Percentiles rank a stretch among this genome's conserved stretches.
Evolutionary conservation across 345 rosid genomes (phyloP).

Genomic region (Kandelia obovata): DNA sequence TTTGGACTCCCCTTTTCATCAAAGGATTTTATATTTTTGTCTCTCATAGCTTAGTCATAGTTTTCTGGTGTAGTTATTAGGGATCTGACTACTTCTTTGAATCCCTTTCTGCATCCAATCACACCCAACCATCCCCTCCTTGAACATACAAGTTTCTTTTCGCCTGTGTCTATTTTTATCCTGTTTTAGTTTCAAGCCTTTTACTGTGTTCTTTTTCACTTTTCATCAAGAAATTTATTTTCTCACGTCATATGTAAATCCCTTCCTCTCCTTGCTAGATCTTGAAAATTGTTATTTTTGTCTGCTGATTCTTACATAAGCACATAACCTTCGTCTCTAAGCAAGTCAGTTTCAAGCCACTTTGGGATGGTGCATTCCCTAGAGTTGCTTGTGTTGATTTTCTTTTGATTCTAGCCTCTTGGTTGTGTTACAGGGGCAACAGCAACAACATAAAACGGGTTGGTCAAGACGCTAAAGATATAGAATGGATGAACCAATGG

Average conservation of each 20-base stretch:
- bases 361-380: not conserved
- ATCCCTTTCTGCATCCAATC: too few relatives aligned
- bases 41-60: too few relatives aligned
- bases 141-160: too few relatives aligned
- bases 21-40: too few relatives aligned
- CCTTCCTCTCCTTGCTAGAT: not conserved
- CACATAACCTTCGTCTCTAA: not conserved
- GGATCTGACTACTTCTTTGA: too few relatives aligned
- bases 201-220: not conserved
- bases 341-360: too few relatives aligned
- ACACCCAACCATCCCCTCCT: too few relatives aligned
- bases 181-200: not conserved
- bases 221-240: not conserved
- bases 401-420: slow-evolving; percentile 1
- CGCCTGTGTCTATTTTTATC: not conserved
- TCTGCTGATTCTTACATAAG: too few relatives aligned
- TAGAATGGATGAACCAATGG: slow-evolving; percentile 47
- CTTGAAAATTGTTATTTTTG: not conserved
- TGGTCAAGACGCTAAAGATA: slow-evolving; percentile 11
- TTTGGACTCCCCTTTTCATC: too few relatives aligned
- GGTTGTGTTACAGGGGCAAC: slow-evolving; percentile 15
- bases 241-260: not conserved
- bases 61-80: too few relatives aligned
- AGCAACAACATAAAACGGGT: not conserved
- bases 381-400: not conserved